phyloP scores from a whole-genome alignment of 129 eudicot genomes.

The Artemisia tridentata region DNA sequence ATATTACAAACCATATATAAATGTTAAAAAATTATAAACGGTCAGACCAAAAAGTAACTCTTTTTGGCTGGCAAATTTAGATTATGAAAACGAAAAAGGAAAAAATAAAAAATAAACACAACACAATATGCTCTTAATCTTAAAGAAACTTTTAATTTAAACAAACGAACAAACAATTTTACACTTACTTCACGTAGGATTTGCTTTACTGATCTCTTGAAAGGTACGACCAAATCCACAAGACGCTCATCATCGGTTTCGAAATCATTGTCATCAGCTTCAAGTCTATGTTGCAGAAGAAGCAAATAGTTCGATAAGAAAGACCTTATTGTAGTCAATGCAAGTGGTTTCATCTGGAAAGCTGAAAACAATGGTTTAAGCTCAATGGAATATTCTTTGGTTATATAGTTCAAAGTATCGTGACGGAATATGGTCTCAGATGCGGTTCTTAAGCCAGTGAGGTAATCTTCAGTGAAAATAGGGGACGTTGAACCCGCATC shows the following conservation, averaged over 20 bases:
- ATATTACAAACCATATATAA: no score
- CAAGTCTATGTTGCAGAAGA: constrained; percentile 41
- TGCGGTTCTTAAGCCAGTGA: constrained; percentile 31
- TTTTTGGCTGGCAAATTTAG: no score
- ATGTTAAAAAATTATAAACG: no score
- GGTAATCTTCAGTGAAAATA: constrained; percentile 44
- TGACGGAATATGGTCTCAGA: constrained; percentile 36
- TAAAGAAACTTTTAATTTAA: background rate
- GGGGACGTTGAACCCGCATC: constrained; percentile 11
- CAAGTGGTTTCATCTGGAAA: constrained; percentile 52
- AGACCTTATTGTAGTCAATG: constrained; percentile 56
- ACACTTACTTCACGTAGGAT: constrained; percentile 68
- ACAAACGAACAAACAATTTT: constrained; percentile 1
- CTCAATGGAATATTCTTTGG: constrained; percentile 57
- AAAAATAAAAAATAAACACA: no score
- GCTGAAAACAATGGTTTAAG: constrained; percentile 69
- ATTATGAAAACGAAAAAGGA: no score
- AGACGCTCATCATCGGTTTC: constrained; percentile 41
- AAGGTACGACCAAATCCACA: constrained; percentile 79
- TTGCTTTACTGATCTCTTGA: constrained; percentile 85
- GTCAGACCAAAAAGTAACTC: no score
- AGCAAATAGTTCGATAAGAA: constrained; percentile 65
- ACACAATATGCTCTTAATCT: no score
- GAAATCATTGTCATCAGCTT: constrained; percentile 70
- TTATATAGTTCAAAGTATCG: constrained; percentile 7